phyloP scores from a whole-genome alignment of 352 stramenopile genomes.

The Blastocystis sp. region DNA sequence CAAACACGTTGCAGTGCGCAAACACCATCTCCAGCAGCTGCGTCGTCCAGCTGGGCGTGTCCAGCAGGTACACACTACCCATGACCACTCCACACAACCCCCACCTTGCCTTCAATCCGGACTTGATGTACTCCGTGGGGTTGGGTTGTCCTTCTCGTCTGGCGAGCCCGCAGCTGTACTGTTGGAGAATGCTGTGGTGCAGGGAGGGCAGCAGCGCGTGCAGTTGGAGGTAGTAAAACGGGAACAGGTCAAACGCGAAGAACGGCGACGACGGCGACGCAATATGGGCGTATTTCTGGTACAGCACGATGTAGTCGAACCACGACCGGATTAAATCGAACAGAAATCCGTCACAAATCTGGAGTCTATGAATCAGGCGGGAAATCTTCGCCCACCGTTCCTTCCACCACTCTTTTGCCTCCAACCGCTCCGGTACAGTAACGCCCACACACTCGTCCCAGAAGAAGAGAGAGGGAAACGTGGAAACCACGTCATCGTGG shows the following conservation, averaged over 20 bases:
- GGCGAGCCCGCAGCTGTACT: neutral
- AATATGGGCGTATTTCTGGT: neutral
- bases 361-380: neutral
- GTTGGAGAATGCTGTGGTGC: slow-evolving; percentile 25
- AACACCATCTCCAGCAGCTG: slow-evolving; percentile 42
- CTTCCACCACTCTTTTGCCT: slow-evolving; percentile 12
- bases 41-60: neutral
- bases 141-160: neutral
- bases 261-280: neutral
- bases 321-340: slow-evolving; percentile 56
- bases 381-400: neutral
- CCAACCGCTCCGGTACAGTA: neutral
- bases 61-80: neutral
- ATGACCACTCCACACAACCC: neutral
- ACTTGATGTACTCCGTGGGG: slow-evolving; percentile 12
- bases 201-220: slow-evolving; percentile 15
- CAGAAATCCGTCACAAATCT: slow-evolving; percentile 29
- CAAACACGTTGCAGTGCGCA: slow-evolving; percentile 34
- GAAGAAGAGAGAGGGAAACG: slow-evolving; percentile 22
- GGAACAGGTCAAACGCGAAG: slow-evolving; percentile 14
- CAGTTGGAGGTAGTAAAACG: slow-evolving; percentile 39
- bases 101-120: slow-evolving; percentile 5
- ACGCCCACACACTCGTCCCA: slow-evolving; percentile 14
- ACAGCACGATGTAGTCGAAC: slow-evolving; percentile 37
- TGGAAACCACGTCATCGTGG: neutral